phyloP scores from a whole-genome alignment of 129 eudicot species.

The Deinandra increscens region DNA sequence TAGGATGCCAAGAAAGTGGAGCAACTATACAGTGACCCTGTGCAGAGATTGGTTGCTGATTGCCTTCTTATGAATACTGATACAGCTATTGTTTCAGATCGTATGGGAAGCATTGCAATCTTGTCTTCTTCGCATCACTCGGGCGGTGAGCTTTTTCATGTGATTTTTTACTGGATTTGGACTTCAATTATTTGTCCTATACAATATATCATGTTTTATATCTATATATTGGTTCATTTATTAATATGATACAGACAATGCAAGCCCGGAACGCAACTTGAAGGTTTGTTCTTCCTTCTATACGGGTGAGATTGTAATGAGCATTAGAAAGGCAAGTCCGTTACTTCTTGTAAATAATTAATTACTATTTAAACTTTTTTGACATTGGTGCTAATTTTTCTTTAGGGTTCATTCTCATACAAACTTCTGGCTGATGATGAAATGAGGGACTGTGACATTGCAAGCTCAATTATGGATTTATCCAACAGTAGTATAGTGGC shows the following conservation, averaged over 20 bases:
- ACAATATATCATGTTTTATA: conserved; percentile 14
- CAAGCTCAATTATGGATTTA: conserved; percentile 46
- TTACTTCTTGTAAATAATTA: conserved; percentile 5
- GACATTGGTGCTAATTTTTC: conserved; percentile 1
- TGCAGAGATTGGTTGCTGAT: conserved; percentile 87
- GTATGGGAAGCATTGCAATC: conserved; percentile 79
- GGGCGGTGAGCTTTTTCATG: conserved; percentile 46
- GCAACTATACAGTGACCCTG: conserved; percentile 87
- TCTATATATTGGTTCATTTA: not conserved
- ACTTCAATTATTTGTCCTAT: not conserved
- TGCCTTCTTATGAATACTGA: conserved; percentile 80
- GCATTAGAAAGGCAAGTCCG: conserved; percentile 70
- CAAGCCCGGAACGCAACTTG: conserved; percentile 91
- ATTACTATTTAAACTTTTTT: not conserved
- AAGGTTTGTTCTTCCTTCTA: conserved; percentile 69
- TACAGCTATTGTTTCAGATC: conserved; percentile 86
- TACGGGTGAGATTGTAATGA: conserved; percentile 93
- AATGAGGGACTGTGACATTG: conserved; percentile 53
- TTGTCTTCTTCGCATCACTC: conserved; percentile 63
- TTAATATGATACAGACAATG: conserved; percentile 54
- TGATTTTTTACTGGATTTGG: conserved; percentile 1
- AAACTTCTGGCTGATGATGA: conserved; percentile 78
- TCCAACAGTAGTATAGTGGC: conserved; percentile 75
- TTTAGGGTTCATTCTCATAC: conserved; percentile 87
- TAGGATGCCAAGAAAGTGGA: conserved; percentile 88